Evolutionary conservation across 257 asterid genomes (phyloP).

Genomic region (Penstemon newberryi): DNA sequence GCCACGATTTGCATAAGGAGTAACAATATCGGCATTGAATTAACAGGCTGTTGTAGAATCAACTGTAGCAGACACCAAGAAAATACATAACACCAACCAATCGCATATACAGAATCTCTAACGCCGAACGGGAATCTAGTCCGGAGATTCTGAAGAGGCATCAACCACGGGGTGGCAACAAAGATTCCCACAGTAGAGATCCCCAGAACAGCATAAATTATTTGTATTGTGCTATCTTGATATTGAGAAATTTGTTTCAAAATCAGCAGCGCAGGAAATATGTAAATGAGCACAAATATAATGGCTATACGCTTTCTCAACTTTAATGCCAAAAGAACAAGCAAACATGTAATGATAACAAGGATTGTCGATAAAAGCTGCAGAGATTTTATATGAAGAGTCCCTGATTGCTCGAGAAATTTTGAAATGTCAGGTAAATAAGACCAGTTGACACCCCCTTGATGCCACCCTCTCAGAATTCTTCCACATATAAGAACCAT

Average conservation of each 20-base stretch:
- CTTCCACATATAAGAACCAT: conserved; percentile 67
- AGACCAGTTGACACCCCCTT: conserved; percentile 97
- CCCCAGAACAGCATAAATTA: conserved; percentile 56
- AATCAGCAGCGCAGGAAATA: conserved; percentile 52
- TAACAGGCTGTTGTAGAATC: conserved; percentile 80
- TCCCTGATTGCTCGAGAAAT: conserved; percentile 65
- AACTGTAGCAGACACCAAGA: conserved; percentile 87
- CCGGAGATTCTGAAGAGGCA: conserved; percentile 39
- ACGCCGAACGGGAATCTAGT: conserved; percentile 24
- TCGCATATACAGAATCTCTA: conserved; percentile 46
- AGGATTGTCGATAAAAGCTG: conserved; percentile 59
- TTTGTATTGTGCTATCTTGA: conserved; percentile 54
- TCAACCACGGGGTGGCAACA: conserved; percentile 65
- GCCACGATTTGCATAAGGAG: conserved; percentile 64
- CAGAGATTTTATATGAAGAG: conserved; percentile 41
- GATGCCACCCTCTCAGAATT: conserved; percentile 93
- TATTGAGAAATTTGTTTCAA: conserved; percentile 44
- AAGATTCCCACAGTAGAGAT: conserved; percentile 46
- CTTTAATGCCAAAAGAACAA: conserved; percentile 34
- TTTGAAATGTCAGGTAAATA: conserved; percentile 82
- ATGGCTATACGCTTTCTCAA: conserved; percentile 35
- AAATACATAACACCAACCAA: conserved; percentile 61
- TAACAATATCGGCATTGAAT: conserved; percentile 60
- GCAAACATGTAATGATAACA: conserved; percentile 40
- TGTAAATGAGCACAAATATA: conserved; percentile 42